These are phyloP conservation scores for Wickerhamiella sergipiensis DNA, from an alignment of 805 yeast species.

Conservation along the genomic window DNA sequence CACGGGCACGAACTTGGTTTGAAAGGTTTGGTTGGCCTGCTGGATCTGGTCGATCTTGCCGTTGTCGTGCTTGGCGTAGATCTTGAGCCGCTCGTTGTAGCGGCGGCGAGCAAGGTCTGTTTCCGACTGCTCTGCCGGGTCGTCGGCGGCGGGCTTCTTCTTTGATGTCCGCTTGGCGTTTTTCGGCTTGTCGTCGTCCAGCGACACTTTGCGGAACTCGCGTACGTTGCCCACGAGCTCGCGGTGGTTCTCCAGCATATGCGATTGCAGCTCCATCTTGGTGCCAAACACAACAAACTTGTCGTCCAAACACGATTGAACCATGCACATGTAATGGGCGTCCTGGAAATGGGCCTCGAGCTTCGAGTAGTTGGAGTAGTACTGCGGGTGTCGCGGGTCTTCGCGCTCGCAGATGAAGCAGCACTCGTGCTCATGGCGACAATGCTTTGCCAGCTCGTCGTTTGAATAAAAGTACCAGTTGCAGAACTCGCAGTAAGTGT, in stretches of 20 bases:
- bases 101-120: background rate
- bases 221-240: conserved; percentile 35
- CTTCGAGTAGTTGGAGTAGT: conserved; percentile 62
- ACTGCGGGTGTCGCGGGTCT: conserved; percentile 47
- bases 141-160: background rate
- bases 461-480: conserved; percentile 65
- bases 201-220: conserved; percentile 14
- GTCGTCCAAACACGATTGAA: conserved; percentile 67
- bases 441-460: conserved; percentile 72
- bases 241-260: conserved; percentile 73
- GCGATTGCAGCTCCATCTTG: conserved; percentile 75
- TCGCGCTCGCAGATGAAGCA: conserved; percentile 74
- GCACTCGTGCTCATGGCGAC: conserved; percentile 71
- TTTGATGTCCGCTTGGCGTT: background rate
- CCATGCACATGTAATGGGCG: conserved; percentile 66
- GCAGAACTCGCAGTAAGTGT: conserved; percentile 64
- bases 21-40: conserved; percentile 14
- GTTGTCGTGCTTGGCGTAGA: conserved; percentile 23
- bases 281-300: conserved; percentile 86
- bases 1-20: conserved; percentile 13
- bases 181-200: conserved; percentile 1
- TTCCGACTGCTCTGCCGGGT: background rate
- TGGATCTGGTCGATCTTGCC: conserved; percentile 16
- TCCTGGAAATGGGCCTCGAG: conserved; percentile 60
- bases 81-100: conserved; percentile 16